Conservation (phyloP, 1,284 basidiomycete species). For the Ceratobasidium sp. region DNA sequence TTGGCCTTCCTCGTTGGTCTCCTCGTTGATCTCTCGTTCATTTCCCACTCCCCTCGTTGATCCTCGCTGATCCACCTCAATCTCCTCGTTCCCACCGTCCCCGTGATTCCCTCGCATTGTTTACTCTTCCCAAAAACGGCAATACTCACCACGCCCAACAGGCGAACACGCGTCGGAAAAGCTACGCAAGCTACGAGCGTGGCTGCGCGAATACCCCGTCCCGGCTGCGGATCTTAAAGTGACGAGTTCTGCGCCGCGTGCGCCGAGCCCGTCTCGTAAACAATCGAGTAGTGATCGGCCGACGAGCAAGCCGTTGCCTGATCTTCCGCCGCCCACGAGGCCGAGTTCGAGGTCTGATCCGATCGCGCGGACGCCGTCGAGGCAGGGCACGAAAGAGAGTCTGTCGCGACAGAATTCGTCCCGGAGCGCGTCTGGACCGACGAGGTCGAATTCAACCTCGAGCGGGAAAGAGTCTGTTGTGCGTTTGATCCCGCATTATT, state of each 20-base stretch:
- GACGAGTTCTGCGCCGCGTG: not conserved
- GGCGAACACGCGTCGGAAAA: constrained; percentile 51
- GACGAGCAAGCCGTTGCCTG: not conserved
- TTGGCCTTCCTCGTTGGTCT: too few species aligned
- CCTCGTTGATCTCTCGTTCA: too few species aligned
- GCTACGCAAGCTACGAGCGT: constrained; percentile 52
- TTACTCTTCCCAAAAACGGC: not conserved
- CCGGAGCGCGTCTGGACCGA: too few species aligned
- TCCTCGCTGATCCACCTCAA: not conserved
- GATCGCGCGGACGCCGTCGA: not conserved
- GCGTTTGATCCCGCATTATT: constrained; percentile 22
- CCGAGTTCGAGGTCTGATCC: not conserved
- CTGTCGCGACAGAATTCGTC: too few species aligned
- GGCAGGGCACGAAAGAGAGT: not conserved
- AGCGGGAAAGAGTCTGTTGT: constrained; percentile 3
- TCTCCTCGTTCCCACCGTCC: not conserved
- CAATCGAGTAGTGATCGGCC: not conserved
- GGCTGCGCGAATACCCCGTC: constrained; percentile 34
- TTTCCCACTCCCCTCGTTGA: too few species aligned
- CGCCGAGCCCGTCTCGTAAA: not conserved
- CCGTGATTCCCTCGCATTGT: not conserved
- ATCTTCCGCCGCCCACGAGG: constrained; percentile 14
- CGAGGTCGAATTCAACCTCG: constrained; percentile 1
- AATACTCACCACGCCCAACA: constrained; percentile 49
- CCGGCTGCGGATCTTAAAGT: constrained; percentile 32